Percentiles rank a stretch among this genome's conserved stretches.
These are phyloP conservation scores for Bruguiera parviflora DNA, from an alignment of 345 rosid species.

Conservation along the genomic window DNA sequence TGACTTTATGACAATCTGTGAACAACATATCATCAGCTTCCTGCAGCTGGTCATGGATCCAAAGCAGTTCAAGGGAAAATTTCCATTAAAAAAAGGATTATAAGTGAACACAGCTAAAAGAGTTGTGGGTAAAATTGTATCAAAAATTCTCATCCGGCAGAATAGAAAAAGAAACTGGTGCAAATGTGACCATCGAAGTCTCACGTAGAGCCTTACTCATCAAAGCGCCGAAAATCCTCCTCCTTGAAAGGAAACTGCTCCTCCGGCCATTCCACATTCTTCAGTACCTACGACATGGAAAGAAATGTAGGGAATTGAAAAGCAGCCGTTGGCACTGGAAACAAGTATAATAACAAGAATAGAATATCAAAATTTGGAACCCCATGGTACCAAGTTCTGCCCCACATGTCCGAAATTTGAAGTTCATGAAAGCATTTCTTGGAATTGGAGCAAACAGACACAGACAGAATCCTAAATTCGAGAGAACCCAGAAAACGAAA, in stretches of 20 bases:
- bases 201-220: slow-evolving; percentile 45
- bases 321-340: neutral
- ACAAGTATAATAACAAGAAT: neutral
- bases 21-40: neutral
- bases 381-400: neutral
- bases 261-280: slow-evolving; percentile 81
- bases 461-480: slow-evolving; percentile 3
- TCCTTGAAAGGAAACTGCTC: slow-evolving; percentile 83
- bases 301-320: neutral
- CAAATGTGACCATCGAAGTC: neutral
- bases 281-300: slow-evolving; percentile 46
- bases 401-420: too few relatives aligned
- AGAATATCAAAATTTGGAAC: neutral
- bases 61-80: neutral
- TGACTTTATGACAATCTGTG: neutral
- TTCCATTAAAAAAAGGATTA: neutral
- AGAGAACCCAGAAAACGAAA: slow-evolving; percentile 2
- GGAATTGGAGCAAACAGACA: slow-evolving; percentile 2
- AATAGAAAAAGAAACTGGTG: neutral
- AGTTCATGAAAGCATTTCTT: neutral
- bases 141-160: neutral
- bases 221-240: slow-evolving; percentile 80
- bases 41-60: neutral
- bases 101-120: neutral
- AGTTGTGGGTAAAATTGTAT: too few relatives aligned